phyloP scores from a whole-genome alignment of 106 monocot genomes.

The Platanthera guangdongensis region DNA sequence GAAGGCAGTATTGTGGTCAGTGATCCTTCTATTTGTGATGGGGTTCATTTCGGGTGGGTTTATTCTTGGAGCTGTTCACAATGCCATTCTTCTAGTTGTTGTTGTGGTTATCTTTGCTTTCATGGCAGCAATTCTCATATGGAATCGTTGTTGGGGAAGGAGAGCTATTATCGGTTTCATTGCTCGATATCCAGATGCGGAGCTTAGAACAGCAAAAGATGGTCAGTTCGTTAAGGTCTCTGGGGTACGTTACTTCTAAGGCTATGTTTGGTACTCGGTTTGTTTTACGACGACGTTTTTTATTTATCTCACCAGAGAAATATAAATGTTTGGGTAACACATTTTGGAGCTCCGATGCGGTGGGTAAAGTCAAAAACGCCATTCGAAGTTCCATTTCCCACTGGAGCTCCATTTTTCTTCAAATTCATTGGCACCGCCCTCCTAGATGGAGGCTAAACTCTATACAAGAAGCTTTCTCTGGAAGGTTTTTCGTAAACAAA shows the following conservation, averaged over 20 bases:
- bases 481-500: neutral
- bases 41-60: constrained; percentile 38
- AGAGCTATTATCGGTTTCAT: constrained; percentile 26
- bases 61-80: constrained; percentile 42
- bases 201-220: constrained; percentile 39
- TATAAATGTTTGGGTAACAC: too few species aligned
- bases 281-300: too few species aligned
- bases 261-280: neutral
- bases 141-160: constrained; percentile 36
- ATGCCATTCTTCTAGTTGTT: constrained; percentile 36
- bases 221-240: constrained; percentile 41
- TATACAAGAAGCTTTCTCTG: neutral
- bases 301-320: too few species aligned
- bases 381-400: neutral
- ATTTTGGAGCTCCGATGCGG: too few species aligned
- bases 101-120: constrained; percentile 18
- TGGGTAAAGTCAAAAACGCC: neutral
- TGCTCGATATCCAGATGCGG: constrained; percentile 25
- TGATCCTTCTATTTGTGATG: constrained; percentile 36
- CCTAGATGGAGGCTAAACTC: too few species aligned
- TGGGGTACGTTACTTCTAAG: constrained; percentile 19
- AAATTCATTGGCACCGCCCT: too few species aligned
- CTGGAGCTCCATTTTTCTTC: neutral
- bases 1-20: constrained; percentile 21
- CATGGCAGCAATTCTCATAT: constrained; percentile 23